Conservation (phyloP, 352 stramenopile genomes). For the Globisporangium spinosum region DNA sequence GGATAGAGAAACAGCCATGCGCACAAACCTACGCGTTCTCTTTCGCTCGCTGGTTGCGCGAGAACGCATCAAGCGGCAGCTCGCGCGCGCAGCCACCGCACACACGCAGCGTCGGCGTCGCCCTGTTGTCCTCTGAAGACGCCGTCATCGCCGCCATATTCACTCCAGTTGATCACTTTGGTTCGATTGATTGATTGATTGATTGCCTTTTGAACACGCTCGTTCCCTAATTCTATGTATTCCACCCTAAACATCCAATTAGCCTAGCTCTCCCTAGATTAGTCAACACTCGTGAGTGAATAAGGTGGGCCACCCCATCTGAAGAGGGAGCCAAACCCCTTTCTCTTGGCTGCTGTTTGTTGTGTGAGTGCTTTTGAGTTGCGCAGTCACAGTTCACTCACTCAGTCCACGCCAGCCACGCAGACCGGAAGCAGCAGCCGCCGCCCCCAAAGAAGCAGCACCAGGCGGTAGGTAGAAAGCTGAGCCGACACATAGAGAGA, state of each 20-base stretch:
- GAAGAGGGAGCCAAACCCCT: conserved; percentile 10
- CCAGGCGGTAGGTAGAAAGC: too few species aligned
- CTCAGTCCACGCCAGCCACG: conserved; percentile 13
- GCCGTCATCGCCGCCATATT: neutral
- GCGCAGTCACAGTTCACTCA: neutral
- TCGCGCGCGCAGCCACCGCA: conserved; percentile 24
- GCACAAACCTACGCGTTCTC: conserved; percentile 35
- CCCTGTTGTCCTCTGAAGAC: neutral
- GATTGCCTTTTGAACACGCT: neutral
- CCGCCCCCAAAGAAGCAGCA: too few species aligned
- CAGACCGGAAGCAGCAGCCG: neutral
- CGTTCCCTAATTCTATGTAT: neutral
- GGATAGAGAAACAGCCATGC: neutral
- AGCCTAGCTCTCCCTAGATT: neutral
- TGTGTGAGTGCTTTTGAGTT: neutral
- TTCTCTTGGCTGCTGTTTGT: neutral
- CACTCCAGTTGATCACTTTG: neutral
- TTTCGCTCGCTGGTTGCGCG: conserved; percentile 49
- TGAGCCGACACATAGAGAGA: neutral
- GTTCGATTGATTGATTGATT: neutral
- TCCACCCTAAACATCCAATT: neutral
- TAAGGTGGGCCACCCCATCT: conserved; percentile 9
- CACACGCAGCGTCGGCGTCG: neutral
- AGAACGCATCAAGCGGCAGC: conserved; percentile 29
- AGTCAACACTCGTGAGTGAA: neutral